Evolutionary conservation across 208 protist species (phyloP), one percentile per base, ranked within the genome.

Genomic region (Wallacemonas sp.): DNA sequence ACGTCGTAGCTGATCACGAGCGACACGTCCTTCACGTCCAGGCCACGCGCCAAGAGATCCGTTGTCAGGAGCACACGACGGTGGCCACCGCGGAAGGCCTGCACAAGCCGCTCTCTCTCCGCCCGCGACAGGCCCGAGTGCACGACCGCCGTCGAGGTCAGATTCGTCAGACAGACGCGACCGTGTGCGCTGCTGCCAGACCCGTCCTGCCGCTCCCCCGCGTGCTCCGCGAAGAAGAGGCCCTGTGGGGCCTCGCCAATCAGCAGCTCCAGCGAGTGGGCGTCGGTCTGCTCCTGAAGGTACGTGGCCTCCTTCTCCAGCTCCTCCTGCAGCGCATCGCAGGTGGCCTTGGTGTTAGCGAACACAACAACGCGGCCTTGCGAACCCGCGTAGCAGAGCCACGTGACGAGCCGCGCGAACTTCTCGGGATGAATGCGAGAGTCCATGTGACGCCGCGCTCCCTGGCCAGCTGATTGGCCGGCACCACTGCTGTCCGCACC

Each of bases 1-100:
- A 99, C 52, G 61, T 99, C 98, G 80, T 98, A 99, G 91, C 99
- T 99, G 46, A 99, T 85, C 14, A 99, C 98, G 26, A 99, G 85
- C 4, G 86, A 93, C 8, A 99, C 90, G 26, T 96, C 92, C 29
- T 92, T 80, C n/a, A 99, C 96, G 77, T 99, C 97, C 17, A 98
- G 72, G 27, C 95, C 95, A 41, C 96, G 78, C 4, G 95, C 90
- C 16, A 94, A 87, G 9, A 99, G 46, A 76, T 99, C 98, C 1
- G 99, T 99, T 1, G 98, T 98, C 49, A 99, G 91, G 2, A 99
- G 85, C 23, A 99, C 98, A 29, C 93, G 81, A 1, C 84, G 83
- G 65, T 97, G 81, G 2, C 97, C 96, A 2, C 70, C 58, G 46
- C 97, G 78, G 78, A 99, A 99, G 33, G 91, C 81, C 14, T 86